A percentile compares a stretch with the other conserved stretches of the same genome.
phyloP scores from a whole-genome alignment of 1,139 yeast genomes.

The Kurtzmaniella natalensis region DNA sequence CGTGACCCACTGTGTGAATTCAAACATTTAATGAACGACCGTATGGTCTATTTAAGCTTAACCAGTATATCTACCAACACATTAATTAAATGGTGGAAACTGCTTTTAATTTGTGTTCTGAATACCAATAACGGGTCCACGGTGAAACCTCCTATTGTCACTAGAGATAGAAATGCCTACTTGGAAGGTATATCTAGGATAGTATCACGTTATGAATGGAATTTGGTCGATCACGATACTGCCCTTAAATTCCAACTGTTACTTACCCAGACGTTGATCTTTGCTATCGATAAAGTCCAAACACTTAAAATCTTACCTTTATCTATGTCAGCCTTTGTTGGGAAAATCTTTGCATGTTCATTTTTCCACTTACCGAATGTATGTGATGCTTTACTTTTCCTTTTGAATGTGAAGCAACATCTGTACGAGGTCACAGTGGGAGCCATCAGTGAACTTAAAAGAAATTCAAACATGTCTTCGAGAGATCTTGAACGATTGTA shows the following conservation, averaged over 20 bases:
- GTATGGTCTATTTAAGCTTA: slow-evolving; percentile 28
- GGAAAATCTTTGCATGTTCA: slow-evolving; percentile 70
- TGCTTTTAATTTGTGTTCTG: slow-evolving; percentile 41
- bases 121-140: slow-evolving; percentile 4
- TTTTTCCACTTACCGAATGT: slow-evolving; percentile 60
- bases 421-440: slow-evolving; percentile 18
- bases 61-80: slow-evolving; percentile 34
- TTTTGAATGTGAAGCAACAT: slow-evolving; percentile 52
- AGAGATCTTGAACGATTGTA: slow-evolving; percentile 9
- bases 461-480: slow-evolving; percentile 9
- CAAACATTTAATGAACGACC: slow-evolving; percentile 16
- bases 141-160: slow-evolving; percentile 7
- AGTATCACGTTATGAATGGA: slow-evolving; percentile 64
- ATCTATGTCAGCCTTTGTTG: slow-evolving; percentile 68
- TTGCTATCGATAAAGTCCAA: slow-evolving; percentile 47
- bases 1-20: slow-evolving; percentile 31
- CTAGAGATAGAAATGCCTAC: slow-evolving; percentile 63
- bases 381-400: slow-evolving; percentile 56
- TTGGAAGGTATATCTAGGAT: slow-evolving; percentile 71
- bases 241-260: slow-evolving; percentile 24
- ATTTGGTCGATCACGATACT: slow-evolving; percentile 17
- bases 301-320: slow-evolving; percentile 53
- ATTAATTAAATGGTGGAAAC: slow-evolving; percentile 64
- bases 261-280: slow-evolving; percentile 53
- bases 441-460: slow-evolving; percentile 2